Conservation (phyloP, 352 stramenopile species). For the Phytophthora quininea region DNA sequence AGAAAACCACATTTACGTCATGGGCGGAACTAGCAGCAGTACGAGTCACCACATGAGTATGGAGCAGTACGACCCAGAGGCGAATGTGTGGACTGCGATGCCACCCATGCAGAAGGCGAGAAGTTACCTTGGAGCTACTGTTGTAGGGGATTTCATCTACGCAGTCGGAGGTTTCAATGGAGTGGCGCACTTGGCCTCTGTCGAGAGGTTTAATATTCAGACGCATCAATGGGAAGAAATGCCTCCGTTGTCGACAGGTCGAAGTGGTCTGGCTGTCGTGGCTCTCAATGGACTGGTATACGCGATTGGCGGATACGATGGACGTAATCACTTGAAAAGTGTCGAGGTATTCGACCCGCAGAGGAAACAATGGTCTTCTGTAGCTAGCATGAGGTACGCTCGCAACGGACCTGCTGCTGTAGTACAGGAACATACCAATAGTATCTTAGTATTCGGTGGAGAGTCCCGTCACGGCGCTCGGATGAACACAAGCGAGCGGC, state of each 20-base stretch:
- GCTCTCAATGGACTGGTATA: slow-evolving; percentile 55
- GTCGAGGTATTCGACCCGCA: slow-evolving; percentile 67
- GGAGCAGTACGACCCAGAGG: slow-evolving; percentile 60
- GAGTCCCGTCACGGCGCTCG: slow-evolving; percentile 69
- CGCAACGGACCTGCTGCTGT: slow-evolving; percentile 71
- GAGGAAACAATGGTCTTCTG: slow-evolving; percentile 49
- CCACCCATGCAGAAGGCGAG: slow-evolving; percentile 60
- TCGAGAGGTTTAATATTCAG: slow-evolving; percentile 62
- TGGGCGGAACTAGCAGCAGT: slow-evolving; percentile 67
- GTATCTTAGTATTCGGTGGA: slow-evolving; percentile 69
- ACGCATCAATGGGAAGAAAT: slow-evolving; percentile 60
- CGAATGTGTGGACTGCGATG: slow-evolving; percentile 54
- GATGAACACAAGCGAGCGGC: slow-evolving; percentile 65
- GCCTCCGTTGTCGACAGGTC: slow-evolving; percentile 50
- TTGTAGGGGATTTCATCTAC: slow-evolving; percentile 62
- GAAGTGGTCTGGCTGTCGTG: slow-evolving; percentile 64
- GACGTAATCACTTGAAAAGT: slow-evolving; percentile 63
- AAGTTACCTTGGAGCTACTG: slow-evolving; percentile 66
- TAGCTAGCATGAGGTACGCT: slow-evolving; percentile 58
- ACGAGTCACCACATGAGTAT: slow-evolving; percentile 60
- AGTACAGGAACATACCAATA: slow-evolving; percentile 46
- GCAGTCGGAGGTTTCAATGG: slow-evolving; percentile 77
- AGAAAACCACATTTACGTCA: slow-evolving; percentile 59
- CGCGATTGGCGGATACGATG: slow-evolving; percentile 76
- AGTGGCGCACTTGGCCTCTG: slow-evolving; percentile 52